phyloP scores from a whole-genome alignment of 345 rosid species.

The Eutrema heterophyllum region DNA sequence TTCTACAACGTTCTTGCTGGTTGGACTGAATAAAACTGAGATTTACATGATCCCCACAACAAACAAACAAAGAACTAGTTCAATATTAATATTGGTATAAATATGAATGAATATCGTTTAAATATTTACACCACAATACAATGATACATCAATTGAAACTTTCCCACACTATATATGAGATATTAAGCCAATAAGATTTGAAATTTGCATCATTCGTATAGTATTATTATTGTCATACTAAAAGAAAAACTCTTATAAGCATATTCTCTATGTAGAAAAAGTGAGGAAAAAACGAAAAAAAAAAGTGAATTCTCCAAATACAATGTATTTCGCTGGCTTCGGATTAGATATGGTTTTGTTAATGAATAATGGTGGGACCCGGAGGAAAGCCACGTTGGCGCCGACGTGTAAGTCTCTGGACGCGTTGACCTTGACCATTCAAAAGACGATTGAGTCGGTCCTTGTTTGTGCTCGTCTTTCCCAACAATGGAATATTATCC shows the following conservation, averaged over 20 bases:
- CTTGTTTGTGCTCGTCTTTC: not conserved
- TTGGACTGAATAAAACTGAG: too few relatives aligned
- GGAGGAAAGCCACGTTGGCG: slow-evolving; percentile 21
- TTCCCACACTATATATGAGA: too few relatives aligned
- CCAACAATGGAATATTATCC: slow-evolving; percentile 29
- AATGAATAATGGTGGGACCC: slow-evolving; percentile 10
- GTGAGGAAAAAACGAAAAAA: not conserved
- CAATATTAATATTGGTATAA: too few relatives aligned
- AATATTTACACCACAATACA: too few relatives aligned
- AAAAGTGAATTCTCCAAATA: slow-evolving; percentile 9
- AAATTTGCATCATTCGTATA: not conserved
- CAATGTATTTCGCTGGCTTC: slow-evolving; percentile 20
- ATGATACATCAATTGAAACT: too few relatives aligned
- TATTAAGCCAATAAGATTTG: too few relatives aligned
- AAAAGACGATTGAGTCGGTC: slow-evolving; percentile 15
- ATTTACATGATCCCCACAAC: too few relatives aligned
- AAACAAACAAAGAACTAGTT: too few relatives aligned
- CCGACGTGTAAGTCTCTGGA: slow-evolving; percentile 26
- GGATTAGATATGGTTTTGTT: slow-evolving; percentile 6
- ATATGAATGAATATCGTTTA: too few relatives aligned
- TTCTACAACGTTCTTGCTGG: too few relatives aligned
- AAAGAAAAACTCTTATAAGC: not conserved
- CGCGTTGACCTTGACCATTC: slow-evolving; percentile 34
- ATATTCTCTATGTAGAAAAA: not conserved
- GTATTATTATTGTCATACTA: not conserved